A percentile compares a stretch with the other conserved stretches of the same genome.
These are phyloP conservation scores for Russula sp. DNA, from an alignment of 768 basidiomycete species.

Conservation along the genomic window DNA sequence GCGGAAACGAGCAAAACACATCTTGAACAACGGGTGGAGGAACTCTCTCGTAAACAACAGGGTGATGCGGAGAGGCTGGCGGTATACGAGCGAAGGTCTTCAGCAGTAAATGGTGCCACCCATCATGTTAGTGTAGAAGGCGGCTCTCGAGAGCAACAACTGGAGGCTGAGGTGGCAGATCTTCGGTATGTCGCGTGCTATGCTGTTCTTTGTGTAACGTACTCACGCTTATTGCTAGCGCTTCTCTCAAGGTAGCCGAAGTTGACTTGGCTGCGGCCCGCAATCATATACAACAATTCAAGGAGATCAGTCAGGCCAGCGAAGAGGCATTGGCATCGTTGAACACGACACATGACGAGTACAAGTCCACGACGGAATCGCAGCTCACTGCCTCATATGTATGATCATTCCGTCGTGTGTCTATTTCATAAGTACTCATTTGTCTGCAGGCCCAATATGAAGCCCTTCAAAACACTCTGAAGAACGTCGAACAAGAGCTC, in stretches of 20 bases:
- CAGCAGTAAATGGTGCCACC: constrained; percentile 36
- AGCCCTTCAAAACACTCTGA: constrained; percentile 61
- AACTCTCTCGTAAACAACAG: constrained; percentile 60
- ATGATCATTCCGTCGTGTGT: constrained; percentile 26
- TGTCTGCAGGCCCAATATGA: constrained; percentile 55
- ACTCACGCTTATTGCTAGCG: constrained; percentile 41
- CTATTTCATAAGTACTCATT: constrained; percentile 2
- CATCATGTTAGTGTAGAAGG: constrained; percentile 43
- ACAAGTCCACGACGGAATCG: constrained; percentile 66
- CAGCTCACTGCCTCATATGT: constrained; percentile 69
- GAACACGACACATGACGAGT: constrained; percentile 75
- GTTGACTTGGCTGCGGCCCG: constrained; percentile 70
- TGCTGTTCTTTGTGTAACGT: background rate
- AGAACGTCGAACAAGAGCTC: constrained; percentile 53
- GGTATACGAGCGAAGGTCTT: constrained; percentile 72
- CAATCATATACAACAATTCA: constrained; percentile 77
- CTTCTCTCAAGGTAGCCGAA: constrained; percentile 72
- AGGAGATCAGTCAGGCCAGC: constrained; percentile 79
- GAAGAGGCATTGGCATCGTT: constrained; percentile 71
- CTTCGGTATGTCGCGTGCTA: constrained; percentile 47
- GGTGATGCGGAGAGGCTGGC: constrained; percentile 82
- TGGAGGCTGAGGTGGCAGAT: constrained; percentile 37
- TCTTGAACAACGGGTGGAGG: constrained; percentile 67
- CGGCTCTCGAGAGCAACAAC: constrained; percentile 67
- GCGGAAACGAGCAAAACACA: constrained; percentile 79